Base-by-base conservation (phyloP, 306 rosid species). In the Lathyrus sativus region DNA sequence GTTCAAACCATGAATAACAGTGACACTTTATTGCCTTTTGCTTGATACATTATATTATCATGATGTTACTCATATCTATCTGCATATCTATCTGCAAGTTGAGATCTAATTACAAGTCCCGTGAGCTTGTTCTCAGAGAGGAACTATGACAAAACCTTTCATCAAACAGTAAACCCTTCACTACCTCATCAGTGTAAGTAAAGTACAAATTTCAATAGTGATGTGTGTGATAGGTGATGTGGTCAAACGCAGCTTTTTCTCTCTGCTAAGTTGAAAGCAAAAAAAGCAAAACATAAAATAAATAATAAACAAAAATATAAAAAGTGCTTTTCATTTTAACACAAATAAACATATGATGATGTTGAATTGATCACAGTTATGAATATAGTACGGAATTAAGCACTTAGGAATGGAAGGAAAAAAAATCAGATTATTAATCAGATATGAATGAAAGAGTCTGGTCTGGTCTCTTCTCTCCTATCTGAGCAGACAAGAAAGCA, bases 241-340 rank as follows among this genome's bases (percentile, higher is more conserved):
- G 90, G 97, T 93, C 97, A 93, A 90, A 82, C 87, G 68, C 78
- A 71, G 85, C 79, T 79, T 62, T 57, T 50, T 71, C 39, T 71
- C 69, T 37, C 82, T 77, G 87, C 68, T 14, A 55, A 48, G 35
- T 70, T 78, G 80, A 87, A 81, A 76, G 82, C 74, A 84, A 90
- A 56, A 56, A 92, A 93, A 88, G 97, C 80, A 82, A 90, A 88
- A 89, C 89, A 41, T 7, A 79, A 13, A 54, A 19, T 22, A 53
- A 53, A 22, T 17, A 17, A n/a, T 45, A n/a, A 15, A 48, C 3
- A 15, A 17, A 53, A 19, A 51, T 19, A 9, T 7, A 83, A 82
- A 83, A 83, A 48, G 62, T 28, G 29, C 41, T 29, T 55, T 56
- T 28, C 24, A 50, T 56, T 22, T 50, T 2, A 22, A 24, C 37